Base-by-base conservation (phyloP, 768 basidiomycete species). In the Kwoniella sp. region DNA sequence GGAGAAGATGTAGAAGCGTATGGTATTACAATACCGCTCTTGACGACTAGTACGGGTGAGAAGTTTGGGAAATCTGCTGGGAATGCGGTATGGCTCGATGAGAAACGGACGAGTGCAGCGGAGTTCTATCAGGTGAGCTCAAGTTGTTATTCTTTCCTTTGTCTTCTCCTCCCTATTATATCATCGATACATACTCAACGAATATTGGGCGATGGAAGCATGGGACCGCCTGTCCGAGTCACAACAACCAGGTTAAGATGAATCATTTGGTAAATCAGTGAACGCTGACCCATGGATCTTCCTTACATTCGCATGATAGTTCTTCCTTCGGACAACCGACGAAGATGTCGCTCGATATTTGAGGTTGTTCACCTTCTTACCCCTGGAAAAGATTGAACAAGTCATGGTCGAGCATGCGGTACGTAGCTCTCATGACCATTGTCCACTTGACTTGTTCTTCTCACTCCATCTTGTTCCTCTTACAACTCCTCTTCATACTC, bases 31-130 rank as follows among this genome's bases (percentile, higher is more conserved):
- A 93, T 94, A 1, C 95, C 94, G n/a, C 82, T 99, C 25, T 83
- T 99, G 44, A 94, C 92, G 12, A 94, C 91, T 0, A 84, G 90
- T 0, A 84, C 85, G 1, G 96, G 96, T 0, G 90, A 91, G 74
- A 99, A 99, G 82, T 95, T 98, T 79, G 96, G 95, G 7, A 99
- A 99, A 83, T 93, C 90, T 70, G 89, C 91, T 0, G 94, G 95
- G 2, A 98, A 97, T 72, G 95, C 95, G 1, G 82, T 99, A 1
- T 97, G 95, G 90, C 82, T 99, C 37, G 88, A 96, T 76, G 82
- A 85, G 26, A 73, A 81, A 13, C 78, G 90, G 74, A 98, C 95
- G 2, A 90, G 89, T 67, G 84, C 90, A 21, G 90, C 90, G 69
- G 94, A 97, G 68, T 92, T 99, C 73, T 98, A 97, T 74, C 96